Evolutionary conservation across 805 yeast species (phyloP), one percentile per base, ranked within the genome.

Genomic region (Nematodospora valgi): DNA sequence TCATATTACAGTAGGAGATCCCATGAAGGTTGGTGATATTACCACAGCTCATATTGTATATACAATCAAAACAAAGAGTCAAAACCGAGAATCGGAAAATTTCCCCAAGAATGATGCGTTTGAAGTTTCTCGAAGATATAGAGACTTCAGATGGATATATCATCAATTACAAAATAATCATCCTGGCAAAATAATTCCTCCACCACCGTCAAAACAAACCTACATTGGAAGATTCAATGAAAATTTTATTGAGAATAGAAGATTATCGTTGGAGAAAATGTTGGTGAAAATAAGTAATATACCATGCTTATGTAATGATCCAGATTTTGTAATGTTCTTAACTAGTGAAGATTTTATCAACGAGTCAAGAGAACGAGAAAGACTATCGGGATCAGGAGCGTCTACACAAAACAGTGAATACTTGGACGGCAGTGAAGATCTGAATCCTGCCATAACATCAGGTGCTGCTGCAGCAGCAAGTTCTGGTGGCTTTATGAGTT

Each of bases 141-240:
- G 81, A 35, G 98, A 93, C 58, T 91, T 93, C 59, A 67, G 96
- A 41, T 91, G 98, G 98, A 68, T 93, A 9, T 91, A 88, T 57
- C 86, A 86, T 45, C 96, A 89, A 48, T 65, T 93, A 17, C 85
- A 84, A 51, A 75, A 77, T 49, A 86, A 82, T 47, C 88, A 93
- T 52, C 95, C 96, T 23, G 98, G 98, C 1, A 70, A 73, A 39
- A 80, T 93, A 23, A 80, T 93, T 16, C 98, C 98, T 1, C 72
- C 72, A 2, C 96, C 98, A 1, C 97, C 98, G 4, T 89, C 97
- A 0, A 95, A 86, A 40, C 95, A 93, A 57, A 96, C 94, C 43
- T 83, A 84, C 6, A 82, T 89, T 37, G 97, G 98, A 4, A 73
- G 96, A 43, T 88, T 93, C 59, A 87, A 87, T 48, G 86, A 86